These are phyloP conservation scores for Protomyces lactucae-debilis DNA, from an alignment of 1,139 yeast genomes.

Conservation along the genomic window DNA sequence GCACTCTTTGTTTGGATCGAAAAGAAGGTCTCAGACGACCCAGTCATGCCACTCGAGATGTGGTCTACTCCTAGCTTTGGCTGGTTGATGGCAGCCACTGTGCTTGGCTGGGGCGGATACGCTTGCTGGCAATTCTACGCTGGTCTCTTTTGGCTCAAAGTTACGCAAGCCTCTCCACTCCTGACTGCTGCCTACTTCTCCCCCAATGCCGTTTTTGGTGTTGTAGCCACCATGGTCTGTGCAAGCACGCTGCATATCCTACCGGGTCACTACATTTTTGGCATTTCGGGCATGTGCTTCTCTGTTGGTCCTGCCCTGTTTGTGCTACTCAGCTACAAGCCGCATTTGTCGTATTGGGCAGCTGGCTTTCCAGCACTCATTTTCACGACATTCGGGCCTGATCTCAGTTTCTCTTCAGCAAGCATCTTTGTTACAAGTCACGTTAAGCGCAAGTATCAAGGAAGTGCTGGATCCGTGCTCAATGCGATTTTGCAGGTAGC, in stretches of 20 bases:
- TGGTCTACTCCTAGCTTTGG: constrained; percentile 5
- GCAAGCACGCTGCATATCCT: constrained; percentile 41
- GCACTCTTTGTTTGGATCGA: constrained; percentile 6
- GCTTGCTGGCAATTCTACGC: constrained; percentile 19
- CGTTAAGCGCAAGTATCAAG: constrained; percentile 54
- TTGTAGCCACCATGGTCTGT: constrained; percentile 46
- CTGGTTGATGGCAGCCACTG: constrained; percentile 9
- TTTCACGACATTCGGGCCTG: constrained; percentile 58
- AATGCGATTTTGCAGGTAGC: constrained; percentile 60
- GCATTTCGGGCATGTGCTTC: constrained; percentile 36
- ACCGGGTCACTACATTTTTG: constrained; percentile 41
- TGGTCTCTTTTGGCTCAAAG: constrained; percentile 38
- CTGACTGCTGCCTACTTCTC: constrained; percentile 43
- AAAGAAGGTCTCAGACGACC: not conserved
- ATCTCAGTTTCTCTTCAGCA: constrained; percentile 61
- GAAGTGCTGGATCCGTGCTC: constrained; percentile 61
- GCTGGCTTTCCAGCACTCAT: constrained; percentile 49
- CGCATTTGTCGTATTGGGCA: constrained; percentile 50
- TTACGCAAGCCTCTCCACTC: constrained; percentile 42
- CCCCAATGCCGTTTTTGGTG: constrained; percentile 46
- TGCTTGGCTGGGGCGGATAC: constrained; percentile 21
- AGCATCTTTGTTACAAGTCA: constrained; percentile 49
- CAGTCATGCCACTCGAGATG: constrained; percentile 19
- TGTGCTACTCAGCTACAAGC: not conserved
- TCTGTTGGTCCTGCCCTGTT: constrained; percentile 6